phyloP scores from a whole-genome alignment of 73 alveolate species.

The Paramecium sexaurelia region DNA sequence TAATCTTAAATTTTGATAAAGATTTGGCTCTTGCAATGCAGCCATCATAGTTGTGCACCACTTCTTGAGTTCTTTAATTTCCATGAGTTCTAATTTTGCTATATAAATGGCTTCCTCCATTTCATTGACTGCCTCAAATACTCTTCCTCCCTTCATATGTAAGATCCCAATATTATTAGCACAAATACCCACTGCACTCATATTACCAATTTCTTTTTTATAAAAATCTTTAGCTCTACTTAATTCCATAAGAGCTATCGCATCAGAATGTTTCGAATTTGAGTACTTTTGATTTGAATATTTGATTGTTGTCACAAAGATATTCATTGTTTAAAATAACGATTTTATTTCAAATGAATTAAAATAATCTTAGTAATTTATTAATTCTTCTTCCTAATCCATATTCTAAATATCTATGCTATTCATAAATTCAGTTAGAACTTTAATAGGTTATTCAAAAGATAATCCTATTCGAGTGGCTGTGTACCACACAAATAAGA shows the following conservation, averaged over 20 bases:
- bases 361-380: constrained; percentile 40
- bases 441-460: constrained; percentile 46
- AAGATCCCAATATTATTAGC: constrained; percentile 58
- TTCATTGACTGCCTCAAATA: constrained; percentile 47
- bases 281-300: constrained; percentile 50
- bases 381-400: constrained; percentile 49
- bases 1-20: constrained; percentile 10
- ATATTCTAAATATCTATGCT: constrained; percentile 35
- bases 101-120: constrained; percentile 56
- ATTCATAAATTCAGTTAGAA: constrained; percentile 45
- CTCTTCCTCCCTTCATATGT: constrained; percentile 54
- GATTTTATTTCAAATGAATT: constrained; percentile 62
- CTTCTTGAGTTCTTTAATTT: constrained; percentile 23
- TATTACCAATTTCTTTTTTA: constrained; percentile 52
- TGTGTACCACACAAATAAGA: constrained; percentile 56
- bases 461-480: constrained; percentile 48
- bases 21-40: constrained; percentile 26
- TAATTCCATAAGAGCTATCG: constrained; percentile 48
- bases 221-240: constrained; percentile 56
- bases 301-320: constrained; percentile 38
- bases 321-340: constrained; percentile 35
- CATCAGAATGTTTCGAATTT: constrained; percentile 48
- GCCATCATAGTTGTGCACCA: constrained; percentile 47
- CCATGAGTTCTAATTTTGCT: constrained; percentile 44
- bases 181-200: constrained; percentile 61